phyloP scores from a whole-genome alignment of 2,329 filamentous ascomycete species.

The Cordyceps tenuipes region DNA sequence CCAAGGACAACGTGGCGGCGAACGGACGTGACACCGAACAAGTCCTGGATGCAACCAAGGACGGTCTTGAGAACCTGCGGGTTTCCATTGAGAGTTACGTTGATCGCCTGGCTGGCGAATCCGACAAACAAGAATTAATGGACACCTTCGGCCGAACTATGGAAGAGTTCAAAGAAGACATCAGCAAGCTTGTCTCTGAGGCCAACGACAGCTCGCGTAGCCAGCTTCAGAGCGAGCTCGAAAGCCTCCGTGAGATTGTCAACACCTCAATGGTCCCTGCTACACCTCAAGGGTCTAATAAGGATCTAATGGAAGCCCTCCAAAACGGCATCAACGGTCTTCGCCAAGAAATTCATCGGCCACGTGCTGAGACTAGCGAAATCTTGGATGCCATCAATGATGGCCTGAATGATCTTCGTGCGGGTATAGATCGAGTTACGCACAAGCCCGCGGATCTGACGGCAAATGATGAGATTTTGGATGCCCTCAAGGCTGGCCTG shows the following conservation, averaged over 20 bases:
- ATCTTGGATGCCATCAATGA: slow-evolving; percentile 86
- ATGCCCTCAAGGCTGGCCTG: slow-evolving; percentile 77
- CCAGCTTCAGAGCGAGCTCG: slow-evolving; percentile 72
- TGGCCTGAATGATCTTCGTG: slow-evolving; percentile 68
- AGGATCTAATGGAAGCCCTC: slow-evolving; percentile 64
- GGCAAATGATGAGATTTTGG: slow-evolving; percentile 80
- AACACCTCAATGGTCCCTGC: slow-evolving; percentile 59
- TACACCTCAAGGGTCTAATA: slow-evolving; percentile 39
- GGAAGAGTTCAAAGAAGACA: slow-evolving; percentile 58
- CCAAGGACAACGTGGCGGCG: slow-evolving; percentile 70
- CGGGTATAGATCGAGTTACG: slow-evolving; percentile 66
- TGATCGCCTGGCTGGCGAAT: slow-evolving; percentile 59
- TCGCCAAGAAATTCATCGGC: slow-evolving; percentile 63
- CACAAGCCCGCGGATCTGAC: slow-evolving; percentile 77
- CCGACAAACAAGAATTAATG: slow-evolving; percentile 70
- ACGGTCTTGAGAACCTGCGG: slow-evolving; percentile 75
- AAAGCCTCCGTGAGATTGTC: slow-evolving; percentile 70
- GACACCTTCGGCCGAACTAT: slow-evolving; percentile 58
- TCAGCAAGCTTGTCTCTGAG: slow-evolving; percentile 51
- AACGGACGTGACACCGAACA: slow-evolving; percentile 80
- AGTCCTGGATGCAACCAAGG: slow-evolving; percentile 77
- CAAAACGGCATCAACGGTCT: slow-evolving; percentile 66
- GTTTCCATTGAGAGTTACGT: slow-evolving; percentile 75
- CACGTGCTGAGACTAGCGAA: slow-evolving; percentile 67
- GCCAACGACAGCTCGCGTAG: slow-evolving; percentile 48